Evolutionary conservation across 495 filamentous ascomycete genomes (phyloP), one percentile per base, ranked within the genome.

Genomic region (Cetradonia linearis): DNA sequence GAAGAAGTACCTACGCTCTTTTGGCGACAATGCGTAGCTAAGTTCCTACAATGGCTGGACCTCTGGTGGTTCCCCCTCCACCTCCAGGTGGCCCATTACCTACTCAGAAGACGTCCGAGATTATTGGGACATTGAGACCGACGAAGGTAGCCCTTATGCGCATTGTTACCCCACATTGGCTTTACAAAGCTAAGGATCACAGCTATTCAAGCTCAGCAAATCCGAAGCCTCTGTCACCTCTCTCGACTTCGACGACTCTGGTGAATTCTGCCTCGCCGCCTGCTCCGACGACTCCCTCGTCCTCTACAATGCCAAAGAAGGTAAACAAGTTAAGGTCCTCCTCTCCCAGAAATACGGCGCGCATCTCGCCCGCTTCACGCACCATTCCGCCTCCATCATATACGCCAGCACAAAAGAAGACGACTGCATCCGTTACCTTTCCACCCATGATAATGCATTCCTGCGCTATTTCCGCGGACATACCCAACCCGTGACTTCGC

Each of bases 391-490:
- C 11, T 86, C 86, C 71, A 86, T 99, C 61, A 86, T 97, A 34
- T 96, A 99, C 68, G 89, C 94, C 42, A 93, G 88, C 69, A 97
- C 93, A 5, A 96, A 96, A 66, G 82, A 90, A 47, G 94, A 99
- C 67, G 85, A 97, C 70, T 87, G 87, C 1, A 85, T 99, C 42
- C 82, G 93, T 60, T 88, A 96, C 70, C 83, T 99, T 42, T 88
- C 89, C 10, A 88, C 92, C 7, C 94, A 97, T 70, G 92, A 96
- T 66, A 95, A 96, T 73, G 83, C 82, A 33, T 99, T 92, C 68
- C 82, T 97, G 60, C 86, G 94, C 55, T 99, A 99, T 73, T 97
- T 97, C 68, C 82, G 84, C 30, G 93, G 91, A 48, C 93, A 96
- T 73, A 85, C 85, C 30, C 84, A 79, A 23, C 74, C 85, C 27